Base-by-base conservation (phyloP, 2,329 filamentous ascomycete genomes). In the Curvularia sp. region DNA sequence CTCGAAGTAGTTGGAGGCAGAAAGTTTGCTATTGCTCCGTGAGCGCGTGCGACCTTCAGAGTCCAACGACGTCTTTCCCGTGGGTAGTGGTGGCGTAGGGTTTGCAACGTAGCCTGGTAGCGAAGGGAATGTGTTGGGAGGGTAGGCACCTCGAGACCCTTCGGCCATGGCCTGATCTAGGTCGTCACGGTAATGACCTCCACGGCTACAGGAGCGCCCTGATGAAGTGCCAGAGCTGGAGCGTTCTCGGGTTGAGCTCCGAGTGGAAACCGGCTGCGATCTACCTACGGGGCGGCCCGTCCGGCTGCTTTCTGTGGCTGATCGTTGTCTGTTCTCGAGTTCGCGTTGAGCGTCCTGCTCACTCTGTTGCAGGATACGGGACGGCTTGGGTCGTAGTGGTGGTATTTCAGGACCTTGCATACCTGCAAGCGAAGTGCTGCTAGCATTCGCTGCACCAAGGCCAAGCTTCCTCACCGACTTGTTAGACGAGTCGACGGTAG, bases 381-480 rank as follows among this genome's bases (percentile, higher is more conserved):
- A 69, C 5, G 72, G 66, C 56, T 74, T 76, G n/a, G 68, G 53
- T 42, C 71, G 69, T 13, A 73, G 42, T 1, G 67, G 35, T 8
- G 67, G 66, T 48, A 66, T 62, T n/a, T 76, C 75, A 33, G 60
- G 49, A 18, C 55, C 63, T 39, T 69, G 61, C 15, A 62, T 53
- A 7, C 66, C 64, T 8, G 63, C 67, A 18, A 78, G 58, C 15
- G 76, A 77, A 15, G 75, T 69, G 47, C 66, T 79, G 61, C 73
- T 77, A 31, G 67, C 74, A 64, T 77, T 80, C 3, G 69, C 70
- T 7, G 72, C 73, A 8, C 83, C 82, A 13, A 89, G 75, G 3
- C 87, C 87, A 10, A 88, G 81, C 72, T 88, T 84, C 75, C 87
- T 89, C 73, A 85, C 83, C 0, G 84, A 79, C 70, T 88, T 90